Base-by-base conservation (phyloP, 345 rosid species). In the Eucalyptus sp. region DNA sequence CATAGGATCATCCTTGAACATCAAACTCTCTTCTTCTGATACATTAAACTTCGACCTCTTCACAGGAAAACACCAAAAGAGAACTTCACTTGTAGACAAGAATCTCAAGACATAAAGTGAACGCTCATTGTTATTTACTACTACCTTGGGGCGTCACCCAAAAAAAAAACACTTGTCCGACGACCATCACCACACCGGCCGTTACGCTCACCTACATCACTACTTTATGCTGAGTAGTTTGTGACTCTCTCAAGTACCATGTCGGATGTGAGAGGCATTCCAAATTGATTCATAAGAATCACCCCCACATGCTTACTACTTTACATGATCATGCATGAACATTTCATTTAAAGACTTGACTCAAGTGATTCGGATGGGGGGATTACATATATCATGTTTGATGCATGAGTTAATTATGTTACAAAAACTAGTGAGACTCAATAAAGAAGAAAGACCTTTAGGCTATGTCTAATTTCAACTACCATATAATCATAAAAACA, bases 131-230 rank as follows among this genome's bases (percentile, higher is more conserved):
- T 51, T 51, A 51, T 51, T 51, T 51, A 16, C 54, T 0, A 51
- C 0, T 16, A 8, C 54, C 54, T 51, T 17, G 54, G 20, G 54
- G 54, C 1, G 8, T 51, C 22, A 16, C 54, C 54, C 20, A 37
- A 37, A 37, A 37, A 37, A 48, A 50, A 50, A 50, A 50, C 18
- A 51, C 54, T 51, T 16, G 54, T 51, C 22, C 54, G 2, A 51
- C 4, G 2, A 51, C 54, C 20, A 51, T 51, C 54, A 16, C 54
- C 20, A 1, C 20, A 51, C 54, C 4, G 8, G 20, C 8, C 8
- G 0, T 17, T 0, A 16, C 2, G 8, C 54, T 16, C 54, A 3
- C 20, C 17, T 16, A 7, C 76, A 64, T 64, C 76, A 6, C 16
- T 14, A 64, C 20, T 13, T n/a, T 64, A 64, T 15, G 10, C 2